phyloP scores from a whole-genome alignment of 139 green algal genomes.

The Coelastrella sp. region DNA sequence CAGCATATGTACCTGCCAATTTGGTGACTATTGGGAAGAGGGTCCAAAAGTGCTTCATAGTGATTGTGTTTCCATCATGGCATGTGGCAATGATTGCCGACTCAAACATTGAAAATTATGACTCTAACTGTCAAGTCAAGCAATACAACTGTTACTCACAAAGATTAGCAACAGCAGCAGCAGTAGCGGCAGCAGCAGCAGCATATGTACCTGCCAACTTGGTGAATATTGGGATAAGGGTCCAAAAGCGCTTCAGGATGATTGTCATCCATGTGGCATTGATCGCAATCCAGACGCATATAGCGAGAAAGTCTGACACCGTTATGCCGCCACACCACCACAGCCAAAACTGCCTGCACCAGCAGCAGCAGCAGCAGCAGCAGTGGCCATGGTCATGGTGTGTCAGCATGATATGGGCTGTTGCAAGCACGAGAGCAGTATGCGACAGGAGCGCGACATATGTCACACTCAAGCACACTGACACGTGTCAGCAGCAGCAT shows the following conservation, averaged over 20 bases:
- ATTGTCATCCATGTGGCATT: conserved; percentile 19
- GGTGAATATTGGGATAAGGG: conserved; percentile 13
- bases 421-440: no score
- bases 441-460: no score
- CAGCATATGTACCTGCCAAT: background rate
- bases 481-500: background rate
- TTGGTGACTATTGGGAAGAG: conserved; percentile 20
- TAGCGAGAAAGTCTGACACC: background rate
- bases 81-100: conserved; percentile 29
- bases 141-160: no score
- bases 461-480: no score
- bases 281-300: conserved; percentile 15
- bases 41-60: background rate
- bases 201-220: background rate
- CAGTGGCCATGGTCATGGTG: background rate
- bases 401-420: no score
- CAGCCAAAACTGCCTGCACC: conserved; percentile 29
- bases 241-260: background rate
- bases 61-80: background rate
- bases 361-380: conserved; percentile 36
- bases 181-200: background rate
- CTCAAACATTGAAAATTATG: no score
- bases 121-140: no score
- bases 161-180: no score
- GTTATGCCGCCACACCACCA: conserved; percentile 37